Evolutionary conservation across 495 filamentous ascomycete species (phyloP).

Genomic region (Neurospora hispaniola): DNA sequence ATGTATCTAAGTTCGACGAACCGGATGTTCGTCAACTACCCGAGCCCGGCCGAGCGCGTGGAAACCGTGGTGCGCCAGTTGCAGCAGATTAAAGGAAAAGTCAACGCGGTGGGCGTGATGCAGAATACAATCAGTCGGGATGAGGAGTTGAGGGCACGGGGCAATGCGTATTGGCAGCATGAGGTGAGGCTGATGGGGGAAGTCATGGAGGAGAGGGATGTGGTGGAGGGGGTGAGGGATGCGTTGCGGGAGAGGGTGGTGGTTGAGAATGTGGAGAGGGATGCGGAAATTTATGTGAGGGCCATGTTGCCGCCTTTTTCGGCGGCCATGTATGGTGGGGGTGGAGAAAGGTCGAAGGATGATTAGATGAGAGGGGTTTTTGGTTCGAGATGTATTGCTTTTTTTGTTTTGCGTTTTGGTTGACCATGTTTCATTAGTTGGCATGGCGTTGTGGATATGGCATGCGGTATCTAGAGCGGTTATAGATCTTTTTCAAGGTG

Average conservation of each 20-base stretch:
- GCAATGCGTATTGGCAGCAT: slow-evolving; percentile 39
- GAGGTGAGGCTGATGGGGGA: slow-evolving; percentile 45
- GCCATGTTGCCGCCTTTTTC: slow-evolving; percentile 28
- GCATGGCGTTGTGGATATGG: neutral
- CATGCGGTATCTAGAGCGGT: neutral
- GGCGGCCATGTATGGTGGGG: slow-evolving; percentile 2
- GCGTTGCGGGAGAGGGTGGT: slow-evolving; percentile 42
- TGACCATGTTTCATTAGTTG: neutral
- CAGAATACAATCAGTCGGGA: slow-evolving; percentile 46
- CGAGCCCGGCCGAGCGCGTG: slow-evolving; percentile 36
- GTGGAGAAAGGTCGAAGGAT: neutral
- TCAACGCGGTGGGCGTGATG: slow-evolving; percentile 43
- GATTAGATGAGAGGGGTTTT: neutral
- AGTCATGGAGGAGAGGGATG: slow-evolving; percentile 50
- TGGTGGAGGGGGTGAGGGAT: slow-evolving; percentile 46
- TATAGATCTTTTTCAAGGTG: neutral
- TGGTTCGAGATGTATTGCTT: neutral
- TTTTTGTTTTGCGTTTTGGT: neutral
- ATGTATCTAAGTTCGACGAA: slow-evolving; percentile 72
- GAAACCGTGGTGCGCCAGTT: slow-evolving; percentile 31
- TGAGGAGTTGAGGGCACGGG: slow-evolving; percentile 37
- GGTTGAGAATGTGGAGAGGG: slow-evolving; percentile 34
- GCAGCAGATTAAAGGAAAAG: slow-evolving; percentile 27
- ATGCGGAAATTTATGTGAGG: slow-evolving; percentile 45
- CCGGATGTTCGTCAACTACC: slow-evolving; percentile 41